Evolutionary conservation across 1,284 basidiomycete species (phyloP).

Genomic region (Fomes fomentarius): DNA sequence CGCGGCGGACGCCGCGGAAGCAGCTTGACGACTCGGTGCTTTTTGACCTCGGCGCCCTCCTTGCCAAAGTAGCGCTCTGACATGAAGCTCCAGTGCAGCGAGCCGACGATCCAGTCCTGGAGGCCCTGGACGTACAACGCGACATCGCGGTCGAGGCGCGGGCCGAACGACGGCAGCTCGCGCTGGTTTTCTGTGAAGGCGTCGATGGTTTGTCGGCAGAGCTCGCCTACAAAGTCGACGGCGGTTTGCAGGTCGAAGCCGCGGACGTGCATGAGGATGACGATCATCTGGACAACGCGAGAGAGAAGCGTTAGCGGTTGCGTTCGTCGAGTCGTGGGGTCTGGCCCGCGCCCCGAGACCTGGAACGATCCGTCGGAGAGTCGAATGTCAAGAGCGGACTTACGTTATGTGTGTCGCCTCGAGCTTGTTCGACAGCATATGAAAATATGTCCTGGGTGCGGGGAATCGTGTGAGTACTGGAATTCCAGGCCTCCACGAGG

Average conservation of each 20-base stretch:
- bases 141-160: constrained; percentile 34
- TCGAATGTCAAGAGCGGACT: no score
- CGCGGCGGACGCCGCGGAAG: constrained; percentile 17
- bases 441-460: constrained; percentile 41
- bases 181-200: constrained; percentile 33
- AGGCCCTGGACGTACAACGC: constrained; percentile 37
- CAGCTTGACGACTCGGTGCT: constrained; percentile 32
- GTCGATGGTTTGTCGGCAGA: constrained; percentile 37
- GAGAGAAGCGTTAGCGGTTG: neutral
- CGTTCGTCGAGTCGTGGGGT: neutral
- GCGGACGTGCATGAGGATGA: constrained; percentile 35
- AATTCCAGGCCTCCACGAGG: neutral
- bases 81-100: constrained; percentile 42
- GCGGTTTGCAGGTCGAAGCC: constrained; percentile 38
- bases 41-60: constrained; percentile 33
- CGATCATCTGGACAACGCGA: constrained; percentile 30
- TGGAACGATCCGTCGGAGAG: no score
- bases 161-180: constrained; percentile 37
- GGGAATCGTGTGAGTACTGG: neutral
- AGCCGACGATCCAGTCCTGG: constrained; percentile 39
- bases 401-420: constrained; percentile 41
- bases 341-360: no score
- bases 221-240: constrained; percentile 39
- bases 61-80: constrained; percentile 41
- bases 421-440: constrained; percentile 41